Base-by-base conservation (phyloP, 495 filamentous ascomycete genomes). In the Trichoderma gamsii region DNA sequence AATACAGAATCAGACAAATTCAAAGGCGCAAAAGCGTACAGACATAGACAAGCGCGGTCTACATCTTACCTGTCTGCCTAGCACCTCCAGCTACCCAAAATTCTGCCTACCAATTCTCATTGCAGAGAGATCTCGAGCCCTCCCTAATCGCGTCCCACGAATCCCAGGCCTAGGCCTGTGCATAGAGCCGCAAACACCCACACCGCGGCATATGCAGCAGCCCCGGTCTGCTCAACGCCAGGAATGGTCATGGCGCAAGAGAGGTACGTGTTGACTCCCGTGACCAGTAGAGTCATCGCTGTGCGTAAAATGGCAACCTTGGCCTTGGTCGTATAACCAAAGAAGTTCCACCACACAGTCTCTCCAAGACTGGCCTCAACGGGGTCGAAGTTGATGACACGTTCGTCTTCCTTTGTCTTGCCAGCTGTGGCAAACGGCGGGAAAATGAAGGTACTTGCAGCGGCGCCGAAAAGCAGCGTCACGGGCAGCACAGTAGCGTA, bases 401-500 rank as follows among this genome's bases (percentile, higher is more conserved):
- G 69, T 64, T 79, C 78, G 63, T 81, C 73, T 41, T 73, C 70
- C 16, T 73, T 68, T 8, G 79, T 74, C 18, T 72, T 73, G 27
- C 78, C 80, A 4, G 83, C 84, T 2, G 84, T 79, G 15, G 86
- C 86, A 70, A 87, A 75, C 16, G 86, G 91, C 38, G 86, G 87
- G 73, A 96, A 93, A 67, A 97, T 84, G 75, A 96, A 92, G 63
- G 82, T 82, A 59, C 84, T 82, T 29, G 88, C 87, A 1, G 90
- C 89, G 69, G 84, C 81, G 11, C 92, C 92, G n/a, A 83, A 77
- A 35, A 79, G 70, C 13, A 84, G 70, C 1, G 76, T 73, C 29
- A 85, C 79, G 2, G 86, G 87, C n/a, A 90, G 72, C 46, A 92
- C 76, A 0, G 80, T 78, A 65, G 84, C 63, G 59, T 88, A 80